Base-by-base conservation (phyloP, 2,329 filamentous ascomycete species). In the Colletotrichum sp. region DNA sequence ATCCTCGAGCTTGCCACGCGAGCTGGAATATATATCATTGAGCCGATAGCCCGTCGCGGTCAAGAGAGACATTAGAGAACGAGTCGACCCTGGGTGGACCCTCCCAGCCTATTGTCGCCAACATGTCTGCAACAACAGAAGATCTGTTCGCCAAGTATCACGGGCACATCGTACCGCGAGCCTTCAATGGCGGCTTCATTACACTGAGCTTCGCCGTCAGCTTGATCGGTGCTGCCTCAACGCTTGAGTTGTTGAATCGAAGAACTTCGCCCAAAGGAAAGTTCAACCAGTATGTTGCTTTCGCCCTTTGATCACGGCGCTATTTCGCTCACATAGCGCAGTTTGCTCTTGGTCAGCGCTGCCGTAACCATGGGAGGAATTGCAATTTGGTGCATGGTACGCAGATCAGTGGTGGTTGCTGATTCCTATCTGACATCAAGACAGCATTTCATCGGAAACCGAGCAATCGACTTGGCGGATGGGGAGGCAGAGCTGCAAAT, bases 401-500 rank as follows among this genome's bases (percentile, higher is more conserved):
- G 86, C 79, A 15, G 21, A 24, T 8, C 9, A 26, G 59, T 36
- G n/a, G 28, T 28, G 34, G 34, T 87, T 85, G 18, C 79, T 81
- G 57, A 82, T 82, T 28, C 87, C 24, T 85, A 73, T 81, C 85
- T 44, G 81, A 86, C 69, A 66, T 21, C 24, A 30, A 87, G 85
- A 76, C 87, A 93, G 94, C 95, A 97, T 82, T 96, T 95, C 80
- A 93, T 97, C 78, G 95, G 95, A 26, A 96, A 97, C 82, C 90
- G 94, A 68, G 95, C 95, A 16, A 94, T 96, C 76, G 87, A 93
- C 30, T 89, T 98, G 21, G 93, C 89, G 52, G 79, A 92, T 78
- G 94, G 94, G 52, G 85, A 91, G 76, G 78, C 86, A 15, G 86
- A 90, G 44, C 87, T 95, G 13, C 95, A 96, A 78, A 93, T 97